Evolutionary conservation across 345 rosid genomes (phyloP), one percentile per base, ranked within the genome.

Genomic region (Aquilaria yunnanensis): DNA sequence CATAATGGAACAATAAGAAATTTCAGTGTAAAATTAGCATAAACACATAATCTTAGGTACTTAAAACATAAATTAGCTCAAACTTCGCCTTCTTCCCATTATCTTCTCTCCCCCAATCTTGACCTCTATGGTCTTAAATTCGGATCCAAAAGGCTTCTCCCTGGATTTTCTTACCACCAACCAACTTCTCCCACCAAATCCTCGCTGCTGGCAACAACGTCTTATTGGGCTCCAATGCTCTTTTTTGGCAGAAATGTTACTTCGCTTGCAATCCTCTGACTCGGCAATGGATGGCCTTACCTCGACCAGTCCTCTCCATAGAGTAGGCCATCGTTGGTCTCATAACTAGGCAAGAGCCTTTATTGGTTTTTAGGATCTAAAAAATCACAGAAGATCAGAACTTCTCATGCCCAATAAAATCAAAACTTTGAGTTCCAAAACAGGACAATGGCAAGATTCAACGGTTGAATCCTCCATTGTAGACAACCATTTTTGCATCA

Each of bases 361-460:
- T 14, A 50, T 14, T n/a, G 33, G 16, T 48, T 12, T 48, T 66
- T 4, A 33, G 63, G 55, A 46, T 65, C 9, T 55, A 61, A 10
- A 47, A 43, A 0, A 23, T 31, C 6, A 9, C 10, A 2, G 9
- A 6, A 3, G 53, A 55, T 14, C 37, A 45, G 37, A 7, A 14
- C 29, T 8, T 32, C 5, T 16, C 16, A 4, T 30, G 6, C 33
- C 4, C 46, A 46, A 37, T 37, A 37, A 37, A 37, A 37, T 37
- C 2, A 53, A 57, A 65, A 57, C 12, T 2, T 57, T 65, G 49
- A 47, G 48, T 16, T 57, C 69, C 29, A 2, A 57, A 13, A 14
- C 69, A 3, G 62, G 69, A 3, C 8, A 32, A 50, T 65, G 69
- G 69, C 31, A 12, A 7, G 12, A 14, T 23, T 63, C 52, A 9